A percentile compares a stretch with the other conserved stretches of the same genome.
phyloP scores from a whole-genome alignment of 441 rosid species.

The Gossypium davidsonii region DNA sequence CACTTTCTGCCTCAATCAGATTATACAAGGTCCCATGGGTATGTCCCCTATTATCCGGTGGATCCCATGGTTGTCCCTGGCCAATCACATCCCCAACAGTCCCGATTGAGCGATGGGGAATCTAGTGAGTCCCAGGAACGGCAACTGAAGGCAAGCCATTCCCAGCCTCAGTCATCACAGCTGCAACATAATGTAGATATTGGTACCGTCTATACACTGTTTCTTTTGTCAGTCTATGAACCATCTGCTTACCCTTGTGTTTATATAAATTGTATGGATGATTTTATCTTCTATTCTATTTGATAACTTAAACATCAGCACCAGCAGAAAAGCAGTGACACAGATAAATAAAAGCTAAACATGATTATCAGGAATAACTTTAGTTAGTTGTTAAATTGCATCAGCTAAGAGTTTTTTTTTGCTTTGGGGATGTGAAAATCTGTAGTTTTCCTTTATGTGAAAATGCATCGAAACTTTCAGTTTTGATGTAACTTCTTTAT shows the following conservation, averaged over 20 bases:
- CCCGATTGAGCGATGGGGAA: slow-evolving; percentile 11
- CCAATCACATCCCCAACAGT: slow-evolving; percentile 16
- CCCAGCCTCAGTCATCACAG: slow-evolving; percentile 18
- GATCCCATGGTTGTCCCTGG: slow-evolving; percentile 14
- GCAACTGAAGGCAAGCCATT: slow-evolving; percentile 9
- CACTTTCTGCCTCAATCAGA: slow-evolving; percentile 11
- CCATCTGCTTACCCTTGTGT: neutral
- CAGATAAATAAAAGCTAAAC: neutral
- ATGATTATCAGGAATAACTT: neutral
- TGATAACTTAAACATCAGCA: neutral
- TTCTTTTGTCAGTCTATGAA: neutral
- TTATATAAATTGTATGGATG: neutral
- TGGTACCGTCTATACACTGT: slow-evolving; percentile 16
- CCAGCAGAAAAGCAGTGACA: neutral
- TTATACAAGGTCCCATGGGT: slow-evolving; percentile 12
- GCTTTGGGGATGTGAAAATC: neutral
- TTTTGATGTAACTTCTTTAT: neutral
- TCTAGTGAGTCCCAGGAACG: slow-evolving; percentile 11
- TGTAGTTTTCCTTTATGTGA: neutral
- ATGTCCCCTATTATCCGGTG: slow-evolving; percentile 17
- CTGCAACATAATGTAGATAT: slow-evolving; percentile 15
- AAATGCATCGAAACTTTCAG: neutral
- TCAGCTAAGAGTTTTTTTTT: neutral
- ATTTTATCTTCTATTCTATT: neutral
- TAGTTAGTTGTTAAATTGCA: neutral